These are phyloP conservation scores for Fomitopsis palustris DNA, from an alignment of 1,284 basidiomycete species.

Conservation along the genomic window DNA sequence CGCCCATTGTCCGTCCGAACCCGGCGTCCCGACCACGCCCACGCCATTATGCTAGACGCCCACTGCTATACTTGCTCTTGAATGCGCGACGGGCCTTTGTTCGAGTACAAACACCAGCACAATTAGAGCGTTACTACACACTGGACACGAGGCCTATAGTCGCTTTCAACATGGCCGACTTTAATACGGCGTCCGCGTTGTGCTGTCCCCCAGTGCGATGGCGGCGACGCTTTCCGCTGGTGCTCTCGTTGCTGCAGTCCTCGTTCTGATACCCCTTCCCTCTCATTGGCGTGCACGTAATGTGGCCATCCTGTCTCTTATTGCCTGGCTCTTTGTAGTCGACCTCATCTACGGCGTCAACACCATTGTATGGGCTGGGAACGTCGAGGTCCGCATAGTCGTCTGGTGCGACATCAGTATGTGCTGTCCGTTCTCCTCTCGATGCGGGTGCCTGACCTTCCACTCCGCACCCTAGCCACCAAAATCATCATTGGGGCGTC, in stretches of 20 bases:
- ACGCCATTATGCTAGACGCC: no score
- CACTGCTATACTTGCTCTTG: neutral
- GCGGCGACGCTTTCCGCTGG: neutral
- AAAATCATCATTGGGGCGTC: constrained; percentile 40
- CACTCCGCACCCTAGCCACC: constrained; percentile 29
- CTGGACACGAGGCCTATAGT: neutral
- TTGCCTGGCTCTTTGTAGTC: constrained; percentile 42
- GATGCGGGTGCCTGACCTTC: neutral
- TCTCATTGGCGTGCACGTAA: constrained; percentile 47
- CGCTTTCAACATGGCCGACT: neutral
- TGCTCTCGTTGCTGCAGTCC: constrained; percentile 19
- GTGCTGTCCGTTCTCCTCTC: constrained; percentile 8
- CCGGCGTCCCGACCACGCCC: no score
- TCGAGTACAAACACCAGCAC: neutral
- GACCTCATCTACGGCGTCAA: constrained; percentile 44
- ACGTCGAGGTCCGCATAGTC: constrained; percentile 29
- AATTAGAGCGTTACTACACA: neutral
- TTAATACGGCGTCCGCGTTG: neutral
- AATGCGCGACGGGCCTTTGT: neutral
- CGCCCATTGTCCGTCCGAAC: no score
- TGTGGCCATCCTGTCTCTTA: constrained; percentile 47
- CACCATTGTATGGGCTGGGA: constrained; percentile 40
- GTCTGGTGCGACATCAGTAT: constrained; percentile 53
- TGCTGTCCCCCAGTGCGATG: neutral
- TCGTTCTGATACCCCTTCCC: constrained; percentile 32